These are phyloP conservation scores for Puccinia hordei DNA, from an alignment of 1,284 basidiomycete species.

Conservation along the genomic window DNA sequence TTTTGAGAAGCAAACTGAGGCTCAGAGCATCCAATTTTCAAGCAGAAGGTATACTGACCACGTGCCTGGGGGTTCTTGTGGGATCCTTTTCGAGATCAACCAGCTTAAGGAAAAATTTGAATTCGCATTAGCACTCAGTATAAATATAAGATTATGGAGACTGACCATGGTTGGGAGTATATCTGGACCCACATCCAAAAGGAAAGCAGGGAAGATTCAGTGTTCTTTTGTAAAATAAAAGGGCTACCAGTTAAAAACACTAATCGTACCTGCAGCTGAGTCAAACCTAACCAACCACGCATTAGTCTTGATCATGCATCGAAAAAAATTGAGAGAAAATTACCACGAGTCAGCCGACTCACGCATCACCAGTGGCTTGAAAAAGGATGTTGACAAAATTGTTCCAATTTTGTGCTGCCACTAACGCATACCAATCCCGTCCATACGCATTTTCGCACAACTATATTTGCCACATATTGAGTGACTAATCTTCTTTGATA, in stretches of 20 bases:
- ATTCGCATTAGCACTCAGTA: background rate
- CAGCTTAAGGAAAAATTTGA: background rate
- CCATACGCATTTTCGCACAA: constrained; percentile 41
- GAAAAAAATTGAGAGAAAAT: background rate
- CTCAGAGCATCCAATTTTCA: background rate
- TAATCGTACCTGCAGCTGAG: constrained; percentile 1
- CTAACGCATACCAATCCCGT: constrained; percentile 49
- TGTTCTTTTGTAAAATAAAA: background rate
- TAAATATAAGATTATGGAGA: background rate
- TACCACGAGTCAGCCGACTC: background rate
- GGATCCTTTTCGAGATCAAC: constrained; percentile 48
- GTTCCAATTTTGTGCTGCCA: constrained; percentile 51
- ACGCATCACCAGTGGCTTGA: constrained; percentile 49
- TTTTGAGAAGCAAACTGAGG: background rate
- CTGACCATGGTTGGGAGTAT: constrained; percentile 49
- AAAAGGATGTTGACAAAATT: constrained; percentile 43
- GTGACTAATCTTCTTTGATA: background rate
- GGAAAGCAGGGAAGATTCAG: background rate
- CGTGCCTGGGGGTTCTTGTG: constrained; percentile 42
- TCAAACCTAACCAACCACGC: background rate
- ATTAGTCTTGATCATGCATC: background rate
- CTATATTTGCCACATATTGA: background rate
- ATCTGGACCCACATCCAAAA: constrained; percentile 10
- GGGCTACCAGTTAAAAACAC: background rate
- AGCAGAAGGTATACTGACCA: constrained; percentile 9